These are phyloP conservation scores for Claviceps maximensis DNA, from an alignment of 2,329 filamentous ascomycete genomes.

Conservation along the genomic window DNA sequence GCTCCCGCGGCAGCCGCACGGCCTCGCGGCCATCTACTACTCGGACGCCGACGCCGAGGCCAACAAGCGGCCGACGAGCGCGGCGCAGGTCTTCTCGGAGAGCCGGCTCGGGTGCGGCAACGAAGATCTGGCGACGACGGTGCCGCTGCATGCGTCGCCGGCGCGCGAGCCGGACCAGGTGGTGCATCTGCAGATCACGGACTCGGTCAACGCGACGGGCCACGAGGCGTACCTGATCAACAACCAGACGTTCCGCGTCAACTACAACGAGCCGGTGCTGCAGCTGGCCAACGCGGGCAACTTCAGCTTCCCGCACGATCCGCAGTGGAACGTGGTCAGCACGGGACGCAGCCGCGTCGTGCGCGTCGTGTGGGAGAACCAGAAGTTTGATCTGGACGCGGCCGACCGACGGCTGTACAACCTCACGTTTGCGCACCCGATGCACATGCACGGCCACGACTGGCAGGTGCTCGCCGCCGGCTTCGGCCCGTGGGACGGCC, in stretches of 20 bases:
- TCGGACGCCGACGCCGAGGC: background rate
- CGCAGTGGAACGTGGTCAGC: background rate
- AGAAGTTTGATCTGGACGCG: background rate
- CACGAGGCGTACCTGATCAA: background rate
- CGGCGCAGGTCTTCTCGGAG: background rate
- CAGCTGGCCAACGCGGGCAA: constrained; percentile 1
- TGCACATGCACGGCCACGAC: constrained; percentile 25
- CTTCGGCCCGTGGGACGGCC: constrained; percentile 10
- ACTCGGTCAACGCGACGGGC: background rate
- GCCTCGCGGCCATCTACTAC: background rate
- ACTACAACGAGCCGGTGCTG: background rate
- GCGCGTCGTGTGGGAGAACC: background rate
- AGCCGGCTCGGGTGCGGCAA: background rate
- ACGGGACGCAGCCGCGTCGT: background rate
- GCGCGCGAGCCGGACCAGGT: background rate
- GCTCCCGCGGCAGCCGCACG: background rate
- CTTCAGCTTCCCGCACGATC: background rate
- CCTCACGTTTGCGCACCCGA: constrained; percentile 17
- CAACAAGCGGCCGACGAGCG: background rate
- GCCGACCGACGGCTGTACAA: constrained; percentile 6
- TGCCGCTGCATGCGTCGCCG: background rate
- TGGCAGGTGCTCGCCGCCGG: constrained; percentile 17
- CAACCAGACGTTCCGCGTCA: background rate
- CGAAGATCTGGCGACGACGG: background rate
- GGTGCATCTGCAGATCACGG: background rate